Evolutionary conservation across 2,329 filamentous ascomycete species (phyloP).

Genomic region (Rosellinia necatrix): DNA sequence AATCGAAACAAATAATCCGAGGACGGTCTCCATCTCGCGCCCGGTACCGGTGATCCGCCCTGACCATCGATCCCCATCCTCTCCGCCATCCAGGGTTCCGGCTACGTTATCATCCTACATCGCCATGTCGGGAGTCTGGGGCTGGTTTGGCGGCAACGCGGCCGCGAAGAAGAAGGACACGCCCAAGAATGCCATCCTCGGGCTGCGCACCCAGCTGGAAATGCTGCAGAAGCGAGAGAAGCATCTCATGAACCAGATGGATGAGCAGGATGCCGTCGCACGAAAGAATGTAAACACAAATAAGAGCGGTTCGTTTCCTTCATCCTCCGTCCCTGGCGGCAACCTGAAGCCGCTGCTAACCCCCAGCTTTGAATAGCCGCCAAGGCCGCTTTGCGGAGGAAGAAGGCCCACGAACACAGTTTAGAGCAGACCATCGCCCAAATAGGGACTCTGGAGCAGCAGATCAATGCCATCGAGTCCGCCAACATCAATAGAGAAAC

Average conservation of each 20-base stretch:
- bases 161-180: conserved; percentile 88
- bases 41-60: conserved; percentile 1
- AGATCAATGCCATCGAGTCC: conserved; percentile 95
- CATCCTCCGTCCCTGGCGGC: background rate
- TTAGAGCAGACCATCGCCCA: conserved; percentile 89
- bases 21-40: background rate
- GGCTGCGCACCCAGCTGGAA: conserved; percentile 84
- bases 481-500: conserved; percentile 99
- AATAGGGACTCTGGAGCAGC: conserved; percentile 89
- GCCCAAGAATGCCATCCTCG: conserved; percentile 95
- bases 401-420: conserved; percentile 91
- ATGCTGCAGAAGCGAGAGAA: conserved; percentile 98
- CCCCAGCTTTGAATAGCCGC: conserved; percentile 64
- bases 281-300: conserved; percentile 87
- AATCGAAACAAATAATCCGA: no score
- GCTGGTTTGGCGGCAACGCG: conserved; percentile 87
- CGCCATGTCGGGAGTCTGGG: conserved; percentile 72
- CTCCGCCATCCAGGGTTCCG: conserved; percentile 7
- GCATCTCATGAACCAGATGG: conserved; percentile 88
- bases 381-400: conserved; percentile 86
- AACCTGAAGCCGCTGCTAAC: conserved; percentile 30
- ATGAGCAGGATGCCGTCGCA: conserved; percentile 86
- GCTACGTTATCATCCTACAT: conserved; percentile 17
- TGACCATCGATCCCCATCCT: background rate
- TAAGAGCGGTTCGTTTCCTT: conserved; percentile 75